Evolutionary conservation across 306 rosid genomes (phyloP).

Genomic region (Rubus parviflorus): DNA sequence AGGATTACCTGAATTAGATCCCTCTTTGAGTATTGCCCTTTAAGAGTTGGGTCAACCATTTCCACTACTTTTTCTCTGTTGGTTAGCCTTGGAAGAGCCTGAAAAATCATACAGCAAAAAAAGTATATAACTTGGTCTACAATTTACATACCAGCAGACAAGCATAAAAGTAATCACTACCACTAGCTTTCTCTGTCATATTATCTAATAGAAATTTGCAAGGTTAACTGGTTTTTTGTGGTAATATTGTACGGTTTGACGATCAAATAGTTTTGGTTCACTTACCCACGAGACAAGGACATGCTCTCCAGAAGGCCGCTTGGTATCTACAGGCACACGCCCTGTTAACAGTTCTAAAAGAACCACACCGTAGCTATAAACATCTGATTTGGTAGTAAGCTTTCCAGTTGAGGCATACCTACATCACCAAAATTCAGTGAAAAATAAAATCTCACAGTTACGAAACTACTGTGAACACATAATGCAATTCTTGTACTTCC

Average conservation of each 20-base stretch:
- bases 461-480: not conserved
- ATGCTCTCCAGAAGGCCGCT: conserved; percentile 81
- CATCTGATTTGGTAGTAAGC: conserved; percentile 92
- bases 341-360: conserved; percentile 92
- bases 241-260: not conserved
- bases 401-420: conserved; percentile 92
- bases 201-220: not conserved
- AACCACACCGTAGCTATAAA: conserved; percentile 91
- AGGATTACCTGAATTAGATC: conserved; percentile 82
- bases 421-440: conserved; percentile 26
- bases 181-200: not conserved
- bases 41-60: conserved; percentile 89
- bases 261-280: conserved; percentile 6
- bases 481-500: not conserved
- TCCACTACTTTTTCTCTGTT: conserved; percentile 75
- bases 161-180: not conserved
- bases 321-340: conserved; percentile 82
- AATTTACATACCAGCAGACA: not conserved
- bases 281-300: conserved; percentile 96
- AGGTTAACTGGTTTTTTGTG: not conserved
- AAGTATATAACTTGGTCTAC: not conserved
- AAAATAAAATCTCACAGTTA: not conserved
- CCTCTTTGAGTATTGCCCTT: conserved; percentile 76
- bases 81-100: conserved; percentile 95
- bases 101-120: conserved; percentile 21